phyloP scores from a whole-genome alignment of 805 yeast species.

The Yarrowia sp. region DNA sequence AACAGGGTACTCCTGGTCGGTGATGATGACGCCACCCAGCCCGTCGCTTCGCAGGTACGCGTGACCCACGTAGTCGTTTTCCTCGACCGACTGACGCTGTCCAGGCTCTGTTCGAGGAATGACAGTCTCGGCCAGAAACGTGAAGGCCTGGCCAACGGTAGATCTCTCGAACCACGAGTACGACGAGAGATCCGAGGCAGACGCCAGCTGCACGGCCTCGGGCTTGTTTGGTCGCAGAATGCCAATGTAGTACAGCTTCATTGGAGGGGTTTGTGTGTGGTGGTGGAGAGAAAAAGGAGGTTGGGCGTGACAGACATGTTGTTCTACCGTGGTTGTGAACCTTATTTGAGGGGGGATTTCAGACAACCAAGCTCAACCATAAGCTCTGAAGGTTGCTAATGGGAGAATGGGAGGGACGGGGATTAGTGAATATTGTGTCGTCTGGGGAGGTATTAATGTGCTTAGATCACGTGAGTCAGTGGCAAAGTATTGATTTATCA shows the following conservation, averaged over 20 bases:
- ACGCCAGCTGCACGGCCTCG: slow-evolving; percentile 66
- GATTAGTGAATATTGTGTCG: no score
- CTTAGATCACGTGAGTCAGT: no score
- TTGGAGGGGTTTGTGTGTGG: slow-evolving; percentile 35
- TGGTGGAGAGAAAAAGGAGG: slow-evolving; percentile 10
- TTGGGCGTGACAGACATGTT: neutral
- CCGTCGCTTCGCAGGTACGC: slow-evolving; percentile 90
- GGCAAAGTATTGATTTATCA: no score
- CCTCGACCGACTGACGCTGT: slow-evolving; percentile 88
- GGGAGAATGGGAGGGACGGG: neutral
- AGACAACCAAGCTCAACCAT: neutral
- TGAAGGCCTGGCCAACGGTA: slow-evolving; percentile 86
- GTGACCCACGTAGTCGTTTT: slow-evolving; percentile 70
- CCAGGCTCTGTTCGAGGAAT: slow-evolving; percentile 84
- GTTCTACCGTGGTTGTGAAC: neutral
- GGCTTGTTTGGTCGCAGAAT: slow-evolving; percentile 61
- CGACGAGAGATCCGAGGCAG: slow-evolving; percentile 77
- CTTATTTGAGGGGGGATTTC: neutral
- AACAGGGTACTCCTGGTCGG: slow-evolving; percentile 94
- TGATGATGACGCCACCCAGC: slow-evolving; percentile 81
- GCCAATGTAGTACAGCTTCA: slow-evolving; percentile 92
- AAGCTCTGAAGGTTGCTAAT: neutral
- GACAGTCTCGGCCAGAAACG: slow-evolving; percentile 88
- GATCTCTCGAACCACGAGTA: slow-evolving; percentile 86
- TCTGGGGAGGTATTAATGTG: no score